phyloP scores from a whole-genome alignment of 176 grass and related monocot genomes.

The Aegilops sharonensis region DNA sequence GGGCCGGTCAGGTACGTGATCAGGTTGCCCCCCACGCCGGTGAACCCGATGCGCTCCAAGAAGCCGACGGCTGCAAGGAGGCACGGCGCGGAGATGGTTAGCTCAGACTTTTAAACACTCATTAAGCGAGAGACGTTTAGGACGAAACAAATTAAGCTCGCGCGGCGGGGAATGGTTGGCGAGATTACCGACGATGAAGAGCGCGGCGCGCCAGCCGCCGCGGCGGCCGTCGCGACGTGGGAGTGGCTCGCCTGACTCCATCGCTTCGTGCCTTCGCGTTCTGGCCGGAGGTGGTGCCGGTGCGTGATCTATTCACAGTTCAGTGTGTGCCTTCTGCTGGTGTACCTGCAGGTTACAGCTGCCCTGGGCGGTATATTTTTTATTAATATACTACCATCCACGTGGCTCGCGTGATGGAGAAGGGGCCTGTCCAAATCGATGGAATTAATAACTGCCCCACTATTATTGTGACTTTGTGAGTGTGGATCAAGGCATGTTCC shows the following conservation, averaged over 20 bases:
- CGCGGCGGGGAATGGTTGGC: background rate
- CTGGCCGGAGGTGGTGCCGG: background rate
- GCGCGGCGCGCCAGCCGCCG: slow-evolving; percentile 10
- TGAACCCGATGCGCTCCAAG: slow-evolving; percentile 52
- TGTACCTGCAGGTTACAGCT: background rate
- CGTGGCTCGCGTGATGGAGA: background rate
- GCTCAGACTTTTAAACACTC: background rate
- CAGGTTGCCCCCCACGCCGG: slow-evolving; percentile 54
- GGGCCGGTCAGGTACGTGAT: slow-evolving; percentile 69
- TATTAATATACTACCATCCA: background rate
- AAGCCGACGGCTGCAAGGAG: slow-evolving; percentile 30
- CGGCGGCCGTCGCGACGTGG: background rate
- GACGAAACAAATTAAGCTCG: background rate
- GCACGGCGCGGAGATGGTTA: background rate
- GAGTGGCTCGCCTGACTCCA: background rate
- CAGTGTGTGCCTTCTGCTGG: background rate
- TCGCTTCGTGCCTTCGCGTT: background rate
- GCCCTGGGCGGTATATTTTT: background rate
- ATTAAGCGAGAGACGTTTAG: background rate
- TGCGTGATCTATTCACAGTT: background rate
- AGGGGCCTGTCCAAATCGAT: background rate
- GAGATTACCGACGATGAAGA: background rate
- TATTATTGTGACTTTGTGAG: no score
- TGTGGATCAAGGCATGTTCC: no score
- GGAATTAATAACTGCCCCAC: no score